Conservation (phyloP, 1,284 basidiomycete genomes). For the Caloboletus inedulis region DNA sequence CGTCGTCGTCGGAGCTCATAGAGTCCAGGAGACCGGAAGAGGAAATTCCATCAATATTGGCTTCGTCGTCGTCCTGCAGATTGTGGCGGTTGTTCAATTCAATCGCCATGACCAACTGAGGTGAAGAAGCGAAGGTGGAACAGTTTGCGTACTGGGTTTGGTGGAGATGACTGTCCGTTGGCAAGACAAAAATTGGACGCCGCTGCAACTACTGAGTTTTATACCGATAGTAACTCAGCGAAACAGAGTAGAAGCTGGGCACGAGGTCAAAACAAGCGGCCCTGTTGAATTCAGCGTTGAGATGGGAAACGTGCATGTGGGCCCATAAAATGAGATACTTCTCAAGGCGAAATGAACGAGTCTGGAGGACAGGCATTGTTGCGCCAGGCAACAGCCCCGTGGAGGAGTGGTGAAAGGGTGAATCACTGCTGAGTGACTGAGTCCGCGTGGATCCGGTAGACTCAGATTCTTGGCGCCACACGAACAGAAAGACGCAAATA, state of each 20-base stretch:
- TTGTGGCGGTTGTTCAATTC: constrained; percentile 26
- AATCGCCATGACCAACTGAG: constrained; percentile 29
- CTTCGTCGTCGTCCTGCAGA: constrained; percentile 24
- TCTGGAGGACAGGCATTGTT: constrained; percentile 5
- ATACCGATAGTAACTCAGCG: constrained; percentile 39
- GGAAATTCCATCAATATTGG: constrained; percentile 11
- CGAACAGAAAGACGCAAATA: constrained; percentile 13
- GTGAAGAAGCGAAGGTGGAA: constrained; percentile 7
- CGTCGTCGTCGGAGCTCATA: constrained; percentile 22
- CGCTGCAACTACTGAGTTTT: constrained; percentile 39
- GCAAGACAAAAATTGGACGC: constrained; percentile 38
- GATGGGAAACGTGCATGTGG: constrained; percentile 23
- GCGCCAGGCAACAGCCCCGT: constrained; percentile 5
- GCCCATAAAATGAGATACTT: constrained; percentile 13
- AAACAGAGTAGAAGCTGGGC: constrained; percentile 39
- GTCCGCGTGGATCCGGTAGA: constrained; percentile 27
- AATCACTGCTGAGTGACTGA: constrained; percentile 28
- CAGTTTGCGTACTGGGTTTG: constrained; percentile 21
- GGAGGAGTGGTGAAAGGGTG: constrained; percentile 7
- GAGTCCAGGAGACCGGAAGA: constrained; percentile 6
- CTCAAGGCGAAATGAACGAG: constrained; percentile 15
- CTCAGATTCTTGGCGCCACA: constrained; percentile 21
- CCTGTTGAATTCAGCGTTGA: constrained; percentile 27
- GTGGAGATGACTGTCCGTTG: constrained; percentile 35
- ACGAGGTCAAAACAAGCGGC: constrained; percentile 36